Evolutionary conservation across 164 flowering plant species (phyloP).

Genomic region (Tetrastigma voinierianum): DNA sequence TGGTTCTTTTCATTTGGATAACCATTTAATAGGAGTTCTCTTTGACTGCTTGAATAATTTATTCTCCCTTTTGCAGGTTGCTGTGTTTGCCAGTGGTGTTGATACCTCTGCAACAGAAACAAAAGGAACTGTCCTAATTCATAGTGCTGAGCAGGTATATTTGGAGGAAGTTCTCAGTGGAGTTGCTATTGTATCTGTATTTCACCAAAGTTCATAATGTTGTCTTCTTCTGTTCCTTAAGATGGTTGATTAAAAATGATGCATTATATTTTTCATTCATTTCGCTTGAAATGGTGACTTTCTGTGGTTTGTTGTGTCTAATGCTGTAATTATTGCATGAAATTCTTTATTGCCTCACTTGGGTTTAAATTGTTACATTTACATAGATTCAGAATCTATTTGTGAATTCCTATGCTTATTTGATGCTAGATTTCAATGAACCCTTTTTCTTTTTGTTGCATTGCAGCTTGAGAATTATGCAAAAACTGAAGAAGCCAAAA

Average conservation of each 20-base stretch:
- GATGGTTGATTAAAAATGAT: no score
- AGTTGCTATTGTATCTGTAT: background rate
- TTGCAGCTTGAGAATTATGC: conserved; percentile 88
- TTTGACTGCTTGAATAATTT: background rate
- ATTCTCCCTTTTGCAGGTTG: conserved; percentile 50
- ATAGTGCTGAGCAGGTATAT: conserved; percentile 81
- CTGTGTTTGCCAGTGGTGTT: conserved; percentile 86
- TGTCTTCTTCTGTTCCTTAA: background rate
- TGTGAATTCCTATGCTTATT: background rate
- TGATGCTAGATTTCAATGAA: background rate
- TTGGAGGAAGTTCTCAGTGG: background rate
- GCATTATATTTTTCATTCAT: background rate
- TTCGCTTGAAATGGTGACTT: background rate
- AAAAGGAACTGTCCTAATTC: conserved; percentile 96
- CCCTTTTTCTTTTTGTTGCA: background rate
- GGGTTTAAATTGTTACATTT: background rate
- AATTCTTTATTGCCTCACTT: background rate
- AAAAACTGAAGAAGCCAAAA: conserved; percentile 95
- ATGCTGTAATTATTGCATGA: background rate
- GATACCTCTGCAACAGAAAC: conserved; percentile 99
- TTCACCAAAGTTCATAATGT: no score
- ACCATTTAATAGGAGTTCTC: background rate
- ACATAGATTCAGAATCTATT: background rate
- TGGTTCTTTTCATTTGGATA: background rate
- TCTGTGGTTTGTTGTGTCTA: background rate